These are phyloP conservation scores for Cucurbitaria berberidis DNA, from an alignment of 2,329 filamentous ascomycete species.

Conservation along the genomic window DNA sequence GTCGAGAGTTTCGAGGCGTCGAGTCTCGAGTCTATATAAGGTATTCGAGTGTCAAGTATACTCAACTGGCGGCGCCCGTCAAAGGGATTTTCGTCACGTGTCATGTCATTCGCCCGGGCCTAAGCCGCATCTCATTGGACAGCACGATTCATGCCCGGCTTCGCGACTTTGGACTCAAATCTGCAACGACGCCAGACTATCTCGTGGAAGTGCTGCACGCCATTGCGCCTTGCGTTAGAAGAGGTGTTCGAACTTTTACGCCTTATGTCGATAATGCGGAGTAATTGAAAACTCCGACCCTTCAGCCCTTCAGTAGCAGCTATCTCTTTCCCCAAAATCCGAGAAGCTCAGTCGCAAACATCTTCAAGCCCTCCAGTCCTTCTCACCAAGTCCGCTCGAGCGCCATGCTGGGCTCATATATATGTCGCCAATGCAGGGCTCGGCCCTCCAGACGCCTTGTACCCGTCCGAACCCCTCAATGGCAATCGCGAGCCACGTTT, in stretches of 20 bases:
- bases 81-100: slow-evolving; percentile 25
- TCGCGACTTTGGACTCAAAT: not conserved
- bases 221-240: not conserved
- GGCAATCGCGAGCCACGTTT: slow-evolving; percentile 42
- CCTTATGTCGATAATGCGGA: too few species aligned
- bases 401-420: slow-evolving; percentile 42
- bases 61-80: slow-evolving; percentile 4
- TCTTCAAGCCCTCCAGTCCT: not conserved
- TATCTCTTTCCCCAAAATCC: not conserved
- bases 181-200: not conserved
- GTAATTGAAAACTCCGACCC: not conserved
- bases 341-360: not conserved
- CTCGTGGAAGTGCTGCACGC: not conserved
- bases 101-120: slow-evolving; percentile 20
- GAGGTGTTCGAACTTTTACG: not conserved
- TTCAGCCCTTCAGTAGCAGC: not conserved
- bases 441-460: slow-evolving; percentile 24
- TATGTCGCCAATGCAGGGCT: slow-evolving; percentile 43
- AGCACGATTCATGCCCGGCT: slow-evolving; percentile 4
- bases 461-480: slow-evolving; percentile 26
- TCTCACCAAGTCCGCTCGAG: slow-evolving; percentile 1
- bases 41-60: not conserved
- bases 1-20: not conserved
- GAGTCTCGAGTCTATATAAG: not conserved
- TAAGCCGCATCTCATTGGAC: slow-evolving; percentile 12